Evolutionary conservation across 257 asterid species (phyloP), one percentile per base, ranked within the genome.

Genomic region (Capsicum rhomboideum): DNA sequence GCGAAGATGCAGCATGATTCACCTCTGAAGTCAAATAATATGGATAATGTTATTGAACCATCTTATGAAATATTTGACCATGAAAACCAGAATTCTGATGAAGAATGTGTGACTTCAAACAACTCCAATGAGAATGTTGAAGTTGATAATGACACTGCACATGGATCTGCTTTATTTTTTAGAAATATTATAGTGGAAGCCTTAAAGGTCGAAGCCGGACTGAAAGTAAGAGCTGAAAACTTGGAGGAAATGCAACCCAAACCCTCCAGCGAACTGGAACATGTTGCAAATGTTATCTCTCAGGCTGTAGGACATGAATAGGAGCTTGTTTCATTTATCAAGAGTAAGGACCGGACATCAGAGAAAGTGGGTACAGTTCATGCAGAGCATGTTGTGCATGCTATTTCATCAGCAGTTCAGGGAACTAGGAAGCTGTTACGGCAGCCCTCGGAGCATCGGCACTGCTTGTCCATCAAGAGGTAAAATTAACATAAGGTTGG

Each of bases 381-480:
- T 63, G 97, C 94, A 85, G 92, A 89, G 85, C 91, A 83, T 82
- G 75, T 95, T 86, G 82, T 90, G 26, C 86, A 74, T 85, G 94
- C 90, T 74, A 89, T 95, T 85, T 90, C 95, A 68, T 88, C 90
- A 82, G 91, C 99, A 82, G 87, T 93, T 83, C 90, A 87, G 90
- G 92, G 94, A 12, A 95, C 98, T 69, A 84, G 97, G 97, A 98
- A 87, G 98, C 98, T 82, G 94, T 94, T 82, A 90, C 99, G 61
- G 98, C 99, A 86, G 99, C 99, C 80, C 86, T 97, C 46, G 97
- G 99, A 61, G 97, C 99, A 85, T 95, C 99, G 71, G 98, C 97
- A 82, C 88, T 97, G 2, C 89, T 97, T 83, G 89, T 88, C 81
- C 87, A 89, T 80, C 96, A 94, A 64, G 90, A 88, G 94, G 99